These are phyloP conservation scores for Ceratobasidium sp. DNA, from an alignment of 1,284 basidiomycete species.

Conservation along the genomic window DNA sequence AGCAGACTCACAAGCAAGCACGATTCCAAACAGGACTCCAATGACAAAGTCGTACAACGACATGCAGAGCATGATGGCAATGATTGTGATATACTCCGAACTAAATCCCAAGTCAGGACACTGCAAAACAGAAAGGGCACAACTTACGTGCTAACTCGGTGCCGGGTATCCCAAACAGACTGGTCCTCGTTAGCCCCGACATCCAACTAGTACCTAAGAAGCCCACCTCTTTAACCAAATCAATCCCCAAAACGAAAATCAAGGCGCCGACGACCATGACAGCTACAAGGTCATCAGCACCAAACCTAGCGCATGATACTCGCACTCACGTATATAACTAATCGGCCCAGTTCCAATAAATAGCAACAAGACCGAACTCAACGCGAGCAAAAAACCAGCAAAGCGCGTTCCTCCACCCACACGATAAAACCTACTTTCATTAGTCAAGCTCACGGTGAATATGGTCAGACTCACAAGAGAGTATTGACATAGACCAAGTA, in stretches of 20 bases:
- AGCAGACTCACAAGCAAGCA: constrained; percentile 76
- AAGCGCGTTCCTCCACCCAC: constrained; percentile 88
- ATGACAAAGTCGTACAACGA: constrained; percentile 88
- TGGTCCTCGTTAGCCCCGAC: constrained; percentile 36
- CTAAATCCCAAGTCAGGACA: constrained; percentile 47
- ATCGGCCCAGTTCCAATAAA: constrained; percentile 86
- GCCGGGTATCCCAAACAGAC: constrained; percentile 93
- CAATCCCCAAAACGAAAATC: constrained; percentile 94
- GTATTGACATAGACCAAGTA: constrained; percentile 92
- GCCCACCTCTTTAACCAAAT: constrained; percentile 81
- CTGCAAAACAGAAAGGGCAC: constrained; percentile 54
- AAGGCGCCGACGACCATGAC: constrained; percentile 90
- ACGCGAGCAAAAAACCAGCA: constrained; percentile 85
- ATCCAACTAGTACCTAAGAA: background rate
- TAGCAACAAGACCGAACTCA: constrained; percentile 75
- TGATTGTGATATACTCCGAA: constrained; percentile 77
- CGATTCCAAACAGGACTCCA: constrained; percentile 90
- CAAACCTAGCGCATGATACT: background rate
- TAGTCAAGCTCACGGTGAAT: background rate
- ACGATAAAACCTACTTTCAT: constrained; percentile 78
- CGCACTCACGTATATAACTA: constrained; percentile 81
- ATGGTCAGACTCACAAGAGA: constrained; percentile 63
- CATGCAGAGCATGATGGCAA: constrained; percentile 88
- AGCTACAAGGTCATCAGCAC: constrained; percentile 55
- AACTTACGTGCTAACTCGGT: constrained; percentile 80